A percentile compares a stretch with the other conserved stretches of the same genome.
phyloP scores from a whole-genome alignment of 768 basidiomycete species.

The Nevesoporus exiguus region DNA sequence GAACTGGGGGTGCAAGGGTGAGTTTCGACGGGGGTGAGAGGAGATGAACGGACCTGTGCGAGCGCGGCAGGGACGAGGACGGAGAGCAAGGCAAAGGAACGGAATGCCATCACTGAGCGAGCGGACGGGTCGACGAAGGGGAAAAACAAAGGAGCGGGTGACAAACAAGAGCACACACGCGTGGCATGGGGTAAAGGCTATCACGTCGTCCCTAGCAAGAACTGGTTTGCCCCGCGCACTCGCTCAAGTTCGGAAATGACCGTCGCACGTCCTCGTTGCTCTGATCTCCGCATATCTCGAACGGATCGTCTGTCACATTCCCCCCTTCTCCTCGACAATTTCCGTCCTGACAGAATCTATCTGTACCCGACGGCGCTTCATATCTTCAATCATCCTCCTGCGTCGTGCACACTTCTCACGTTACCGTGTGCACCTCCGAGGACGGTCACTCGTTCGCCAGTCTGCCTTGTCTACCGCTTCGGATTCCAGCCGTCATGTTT shows the following conservation, averaged over 20 bases:
- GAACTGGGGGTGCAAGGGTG: constrained; percentile 32
- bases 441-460: background rate
- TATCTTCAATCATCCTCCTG: background rate
- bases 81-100: constrained; percentile 51
- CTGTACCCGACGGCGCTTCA: constrained; percentile 1
- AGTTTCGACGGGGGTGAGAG: background rate
- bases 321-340: constrained; percentile 6
- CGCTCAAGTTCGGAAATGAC: too few relatives aligned
- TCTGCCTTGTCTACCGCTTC: too few relatives aligned
- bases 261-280: background rate
- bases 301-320: constrained; percentile 12
- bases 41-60: constrained; percentile 39
- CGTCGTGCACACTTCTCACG: constrained; percentile 5
- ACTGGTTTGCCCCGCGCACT: too few relatives aligned
- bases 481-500: background rate
- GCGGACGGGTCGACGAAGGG: constrained; percentile 17
- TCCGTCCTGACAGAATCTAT: constrained; percentile 8
- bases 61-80: constrained; percentile 47
- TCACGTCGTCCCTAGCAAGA: background rate
- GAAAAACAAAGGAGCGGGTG: background rate
- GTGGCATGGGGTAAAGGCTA: constrained; percentile 12
- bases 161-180: constrained; percentile 10
- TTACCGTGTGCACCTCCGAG: constrained; percentile 1
- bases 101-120: constrained; percentile 41
- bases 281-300: constrained; percentile 3